These are phyloP conservation scores for Coniochaeta prunicola DNA, from an alignment of 2,329 filamentous ascomycete genomes.

Conservation along the genomic window DNA sequence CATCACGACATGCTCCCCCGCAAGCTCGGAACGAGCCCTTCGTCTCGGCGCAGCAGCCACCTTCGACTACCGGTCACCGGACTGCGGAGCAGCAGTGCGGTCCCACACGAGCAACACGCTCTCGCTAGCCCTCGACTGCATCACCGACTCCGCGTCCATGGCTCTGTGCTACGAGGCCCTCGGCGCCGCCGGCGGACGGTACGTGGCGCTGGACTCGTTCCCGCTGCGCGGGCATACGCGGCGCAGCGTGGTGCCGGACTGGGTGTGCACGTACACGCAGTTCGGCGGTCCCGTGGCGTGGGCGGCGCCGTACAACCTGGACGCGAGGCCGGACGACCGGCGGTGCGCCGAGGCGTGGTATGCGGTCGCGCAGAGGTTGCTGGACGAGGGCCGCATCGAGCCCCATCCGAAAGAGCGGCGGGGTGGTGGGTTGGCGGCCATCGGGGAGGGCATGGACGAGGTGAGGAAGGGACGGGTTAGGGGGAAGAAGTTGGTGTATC, in stretches of 20 bases:
- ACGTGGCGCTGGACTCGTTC: conserved; percentile 27
- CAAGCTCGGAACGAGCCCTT: not conserved
- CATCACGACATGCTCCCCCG: not conserved
- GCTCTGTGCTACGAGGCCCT: conserved; percentile 29
- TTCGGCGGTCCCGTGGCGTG: not conserved
- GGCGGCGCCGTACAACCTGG: not conserved
- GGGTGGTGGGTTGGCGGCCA: not conserved
- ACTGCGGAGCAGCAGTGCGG: not conserved
- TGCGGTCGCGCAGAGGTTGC: not conserved
- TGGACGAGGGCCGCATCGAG: not conserved
- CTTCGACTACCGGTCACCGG: not conserved
- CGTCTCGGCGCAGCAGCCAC: not conserved
- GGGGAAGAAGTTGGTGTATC: not conserved
- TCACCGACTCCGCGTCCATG: conserved; percentile 25
- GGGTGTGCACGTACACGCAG: not conserved
- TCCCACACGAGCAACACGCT: conserved; percentile 29
- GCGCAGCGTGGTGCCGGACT: not conserved
- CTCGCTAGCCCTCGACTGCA: conserved; percentile 33
- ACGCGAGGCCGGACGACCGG: too few species aligned
- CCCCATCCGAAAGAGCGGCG: not conserved
- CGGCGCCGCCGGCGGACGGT: conserved; percentile 28
- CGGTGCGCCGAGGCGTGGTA: too few species aligned
- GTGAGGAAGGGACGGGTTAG: not conserved
- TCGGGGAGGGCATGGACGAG: not conserved
- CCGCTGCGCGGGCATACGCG: conserved; percentile 1